A percentile compares a stretch with the other conserved stretches of the same genome.
These are phyloP conservation scores for Penicillium corylophilum DNA, from an alignment of 2,329 filamentous ascomycete genomes.

Conservation along the genomic window DNA sequence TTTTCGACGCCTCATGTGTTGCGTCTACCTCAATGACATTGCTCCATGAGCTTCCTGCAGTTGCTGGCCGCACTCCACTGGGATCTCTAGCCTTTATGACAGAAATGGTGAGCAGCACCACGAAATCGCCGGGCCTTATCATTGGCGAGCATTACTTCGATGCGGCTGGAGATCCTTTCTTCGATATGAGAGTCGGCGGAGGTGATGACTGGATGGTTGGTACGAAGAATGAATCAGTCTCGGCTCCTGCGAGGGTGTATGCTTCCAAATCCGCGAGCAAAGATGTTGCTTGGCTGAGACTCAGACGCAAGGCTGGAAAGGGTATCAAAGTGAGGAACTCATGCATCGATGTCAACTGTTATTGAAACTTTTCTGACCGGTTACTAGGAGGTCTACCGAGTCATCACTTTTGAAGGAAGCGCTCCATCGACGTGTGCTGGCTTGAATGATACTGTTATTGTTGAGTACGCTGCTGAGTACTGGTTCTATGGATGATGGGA, in stretches of 20 bases:
- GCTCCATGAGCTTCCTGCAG: constrained; percentile 28
- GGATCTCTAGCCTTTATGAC: constrained; percentile 30
- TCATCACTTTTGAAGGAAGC: constrained; percentile 39
- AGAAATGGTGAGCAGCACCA: constrained; percentile 16
- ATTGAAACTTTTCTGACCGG: constrained; percentile 8
- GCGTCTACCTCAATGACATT: constrained; percentile 27
- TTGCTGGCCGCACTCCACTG: constrained; percentile 20
- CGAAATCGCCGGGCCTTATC: constrained; percentile 22
- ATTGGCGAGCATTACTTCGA: constrained; percentile 41
- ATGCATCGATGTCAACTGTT: background rate
- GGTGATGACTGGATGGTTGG: constrained; percentile 26
- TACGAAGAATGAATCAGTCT: constrained; percentile 28
- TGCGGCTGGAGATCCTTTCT: constrained; percentile 26
- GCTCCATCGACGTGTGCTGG: constrained; percentile 36
- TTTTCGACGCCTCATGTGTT: constrained; percentile 46
- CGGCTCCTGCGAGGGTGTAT: constrained; percentile 24
- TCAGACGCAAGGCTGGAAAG: constrained; percentile 26
- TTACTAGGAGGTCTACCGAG: constrained; percentile 42
- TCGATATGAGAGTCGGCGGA: constrained; percentile 31
- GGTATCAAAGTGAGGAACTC: constrained; percentile 30
- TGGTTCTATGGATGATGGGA: constrained; percentile 42
- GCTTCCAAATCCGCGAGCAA: background rate
- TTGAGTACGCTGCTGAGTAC: constrained; percentile 45
- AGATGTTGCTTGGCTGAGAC: constrained; percentile 37
- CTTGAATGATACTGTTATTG: constrained; percentile 30